A percentile compares a stretch with the other conserved stretches of the same genome.
These are phyloP conservation scores for Nidularia pulvinata DNA, from an alignment of 768 basidiomycete genomes.

Conservation along the genomic window DNA sequence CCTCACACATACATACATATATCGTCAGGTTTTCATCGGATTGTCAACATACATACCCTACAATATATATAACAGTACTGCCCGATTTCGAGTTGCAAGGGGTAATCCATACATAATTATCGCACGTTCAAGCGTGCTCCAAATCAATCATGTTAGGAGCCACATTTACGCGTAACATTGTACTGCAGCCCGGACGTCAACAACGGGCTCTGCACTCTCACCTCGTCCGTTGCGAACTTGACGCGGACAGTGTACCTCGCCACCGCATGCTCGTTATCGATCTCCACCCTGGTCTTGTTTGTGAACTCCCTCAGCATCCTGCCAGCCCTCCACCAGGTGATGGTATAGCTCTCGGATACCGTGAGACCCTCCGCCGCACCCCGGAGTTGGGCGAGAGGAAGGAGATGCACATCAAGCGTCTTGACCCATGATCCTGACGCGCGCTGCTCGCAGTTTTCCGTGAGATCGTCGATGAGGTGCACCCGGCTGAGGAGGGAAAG, in stretches of 20 bases:
- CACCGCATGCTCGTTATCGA: slow-evolving; percentile 27
- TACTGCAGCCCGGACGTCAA: slow-evolving; percentile 12
- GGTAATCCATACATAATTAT: background rate
- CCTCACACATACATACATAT: too few relatives aligned
- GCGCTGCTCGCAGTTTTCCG: slow-evolving; percentile 30
- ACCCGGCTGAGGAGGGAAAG: slow-evolving; percentile 57
- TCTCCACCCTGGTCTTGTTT: slow-evolving; percentile 48
- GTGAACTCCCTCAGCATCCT: slow-evolving; percentile 36
- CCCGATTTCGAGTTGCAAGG: too few relatives aligned
- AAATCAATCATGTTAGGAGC: background rate
- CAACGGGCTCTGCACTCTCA: slow-evolving; percentile 42
- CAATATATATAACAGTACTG: background rate
- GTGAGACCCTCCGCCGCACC: slow-evolving; percentile 17
- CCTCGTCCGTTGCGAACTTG: slow-evolving; percentile 54
- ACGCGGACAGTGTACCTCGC: slow-evolving; percentile 49
- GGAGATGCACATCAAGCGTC: slow-evolving; percentile 44
- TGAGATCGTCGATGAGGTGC: slow-evolving; percentile 58
- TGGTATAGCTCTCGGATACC: slow-evolving; percentile 39
- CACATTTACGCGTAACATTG: slow-evolving; percentile 14
- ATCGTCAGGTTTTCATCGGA: slow-evolving; percentile 2
- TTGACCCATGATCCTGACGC: slow-evolving; percentile 15
- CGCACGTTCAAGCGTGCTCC: background rate
- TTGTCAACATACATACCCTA: slow-evolving; percentile 5
- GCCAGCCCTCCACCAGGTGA: slow-evolving; percentile 57
- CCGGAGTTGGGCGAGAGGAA: slow-evolving; percentile 62